Base-by-base conservation (phyloP, 495 filamentous ascomycete genomes). In the Pseudevernia furfuracea region DNA sequence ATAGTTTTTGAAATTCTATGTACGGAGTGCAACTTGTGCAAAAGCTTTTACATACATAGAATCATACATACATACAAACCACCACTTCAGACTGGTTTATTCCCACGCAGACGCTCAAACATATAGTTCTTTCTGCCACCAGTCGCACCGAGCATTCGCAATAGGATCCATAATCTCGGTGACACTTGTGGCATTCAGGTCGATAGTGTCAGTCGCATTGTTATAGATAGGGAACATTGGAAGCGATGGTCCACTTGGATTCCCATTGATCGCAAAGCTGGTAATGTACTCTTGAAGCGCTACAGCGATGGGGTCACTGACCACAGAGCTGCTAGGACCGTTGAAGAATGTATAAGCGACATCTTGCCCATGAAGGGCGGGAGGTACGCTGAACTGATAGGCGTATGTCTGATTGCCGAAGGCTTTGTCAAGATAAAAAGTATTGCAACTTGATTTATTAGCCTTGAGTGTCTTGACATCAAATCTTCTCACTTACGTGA, bases 331-430 rank as follows among this genome's bases (percentile, higher is more conserved):
- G 55, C 71, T 73, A 11, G 77, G 75, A 30, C 81, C 84, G 57
- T 82, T 80, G 71, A 78, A 84, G 66, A 81, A 84, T 2, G 77
- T 82, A 62, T 82, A 87, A n/a, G 75, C 4, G 28, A 84, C 64
- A 69, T 87, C 84, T 12, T 75, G 56, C 17, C 76, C 81, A 64
- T 87, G 84, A 41, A 76, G 70, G 7, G 74, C 85, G 0, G 87
- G 85, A 10, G 81, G 78, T 58, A 89, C 75, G 67, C 75, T 80
- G 71, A 89, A 89, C 21, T 80, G 68, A 69, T 89, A 90, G 6
- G 78, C 73, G 68, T 81, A 86, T 1, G 81, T 81, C 43, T 80
- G 68, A 68, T 84, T 82, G 52, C 71, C 61, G 66, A 78, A 85
- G 10, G 75, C 81, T 34, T 64, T 43, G 15, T 66, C 63, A 34